A percentile compares a stretch with the other conserved stretches of the same genome.
Evolutionary conservation across 768 basidiomycete genomes (phyloP).

Genomic region (Mycena alexandri): DNA sequence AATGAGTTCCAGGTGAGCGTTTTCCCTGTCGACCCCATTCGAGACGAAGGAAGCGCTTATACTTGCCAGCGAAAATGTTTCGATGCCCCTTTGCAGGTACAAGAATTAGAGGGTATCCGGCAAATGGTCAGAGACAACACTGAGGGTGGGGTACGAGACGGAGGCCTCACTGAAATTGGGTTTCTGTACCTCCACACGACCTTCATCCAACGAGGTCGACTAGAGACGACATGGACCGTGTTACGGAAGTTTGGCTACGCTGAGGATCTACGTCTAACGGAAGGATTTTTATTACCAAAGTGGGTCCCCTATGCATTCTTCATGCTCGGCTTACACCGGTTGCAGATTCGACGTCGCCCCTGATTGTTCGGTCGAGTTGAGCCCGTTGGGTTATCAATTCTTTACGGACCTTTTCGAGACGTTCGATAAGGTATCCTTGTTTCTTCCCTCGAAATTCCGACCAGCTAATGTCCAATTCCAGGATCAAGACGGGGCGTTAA

Average conservation of each 20-base stretch:
- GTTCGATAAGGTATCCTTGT: slow-evolving; percentile 81
- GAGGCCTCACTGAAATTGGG: slow-evolving; percentile 91
- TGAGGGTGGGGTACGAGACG: slow-evolving; percentile 78
- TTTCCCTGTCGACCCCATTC: slow-evolving; percentile 4
- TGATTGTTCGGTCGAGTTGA: slow-evolving; percentile 96
- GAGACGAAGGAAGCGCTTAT: slow-evolving; percentile 25
- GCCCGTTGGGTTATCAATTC: slow-evolving; percentile 95
- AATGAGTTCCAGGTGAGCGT: slow-evolving; percentile 93
- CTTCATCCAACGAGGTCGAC: slow-evolving; percentile 94
- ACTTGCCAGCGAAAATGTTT: slow-evolving; percentile 88
- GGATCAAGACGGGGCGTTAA: slow-evolving; percentile 97
- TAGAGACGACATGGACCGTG: slow-evolving; percentile 99
- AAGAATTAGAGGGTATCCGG: slow-evolving; percentile 97
- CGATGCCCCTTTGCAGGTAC: slow-evolving; percentile 88
- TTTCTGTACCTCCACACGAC: slow-evolving; percentile 96
- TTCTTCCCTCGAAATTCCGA: background rate
- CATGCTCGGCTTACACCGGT: slow-evolving; percentile 28
- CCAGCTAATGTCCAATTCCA: slow-evolving; percentile 44
- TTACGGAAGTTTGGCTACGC: slow-evolving; percentile 96
- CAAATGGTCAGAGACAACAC: slow-evolving; percentile 89
- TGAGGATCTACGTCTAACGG: slow-evolving; percentile 91
- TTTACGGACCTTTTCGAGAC: slow-evolving; percentile 97
- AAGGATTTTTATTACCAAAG: slow-evolving; percentile 91
- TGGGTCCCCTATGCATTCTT: slow-evolving; percentile 53
- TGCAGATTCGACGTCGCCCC: slow-evolving; percentile 90